Conservation (phyloP, 345 rosid genomes). For the Excoecaria agallocha region DNA sequence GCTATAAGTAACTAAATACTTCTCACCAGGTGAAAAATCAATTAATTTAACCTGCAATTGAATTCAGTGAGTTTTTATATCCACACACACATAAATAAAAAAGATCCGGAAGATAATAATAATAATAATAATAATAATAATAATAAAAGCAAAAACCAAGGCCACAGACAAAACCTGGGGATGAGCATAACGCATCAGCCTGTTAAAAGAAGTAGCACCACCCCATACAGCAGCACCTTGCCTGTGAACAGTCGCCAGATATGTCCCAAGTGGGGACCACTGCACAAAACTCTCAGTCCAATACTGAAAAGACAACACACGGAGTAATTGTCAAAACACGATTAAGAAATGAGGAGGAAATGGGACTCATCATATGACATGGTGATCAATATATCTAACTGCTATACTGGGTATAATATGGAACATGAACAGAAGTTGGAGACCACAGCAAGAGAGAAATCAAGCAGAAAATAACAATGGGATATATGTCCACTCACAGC, state of each 20-base stretch:
- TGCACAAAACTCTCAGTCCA: conserved; percentile 97
- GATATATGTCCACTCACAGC: conserved; percentile 51
- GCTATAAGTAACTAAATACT: conserved; percentile 84
- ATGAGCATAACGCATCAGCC: conserved; percentile 90
- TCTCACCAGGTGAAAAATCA: conserved; percentile 94
- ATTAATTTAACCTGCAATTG: conserved; percentile 66
- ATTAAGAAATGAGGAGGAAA: not conserved
- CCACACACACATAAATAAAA: no score
- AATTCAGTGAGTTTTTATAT: conserved; percentile 4
- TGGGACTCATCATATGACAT: not conserved
- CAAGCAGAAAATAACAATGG: no score
- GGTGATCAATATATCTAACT: not conserved
- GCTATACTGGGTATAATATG: no score
- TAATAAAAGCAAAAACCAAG: not conserved
- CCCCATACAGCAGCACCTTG: conserved; percentile 99
- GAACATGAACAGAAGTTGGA: not conserved
- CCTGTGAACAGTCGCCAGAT: conserved; percentile 89
- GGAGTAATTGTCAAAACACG: no score
- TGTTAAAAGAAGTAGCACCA: conserved; percentile 77
- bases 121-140: not conserved
- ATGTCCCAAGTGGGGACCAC: conserved; percentile 98
- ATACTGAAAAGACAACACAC: conserved; percentile 40
- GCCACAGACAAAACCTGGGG: conserved; percentile 49
- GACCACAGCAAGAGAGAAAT: not conserved
- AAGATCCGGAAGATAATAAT: not conserved